Evolutionary conservation across 2,329 filamentous ascomycete species (phyloP).

Genomic region (Penicillium sp.): DNA sequence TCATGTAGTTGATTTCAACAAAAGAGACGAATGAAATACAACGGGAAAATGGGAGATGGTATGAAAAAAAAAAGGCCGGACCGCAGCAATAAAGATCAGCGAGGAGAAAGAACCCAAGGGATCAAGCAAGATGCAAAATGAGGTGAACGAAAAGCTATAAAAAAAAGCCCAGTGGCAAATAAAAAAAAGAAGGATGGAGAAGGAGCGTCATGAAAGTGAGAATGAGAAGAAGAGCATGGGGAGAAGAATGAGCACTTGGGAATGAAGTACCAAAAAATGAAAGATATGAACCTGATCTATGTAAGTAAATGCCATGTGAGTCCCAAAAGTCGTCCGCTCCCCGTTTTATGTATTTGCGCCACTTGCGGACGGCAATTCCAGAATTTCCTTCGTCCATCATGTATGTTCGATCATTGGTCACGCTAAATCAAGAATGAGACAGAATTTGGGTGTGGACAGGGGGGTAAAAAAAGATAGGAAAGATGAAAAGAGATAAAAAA

Average conservation of each 20-base stretch:
- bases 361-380: conserved; percentile 33
- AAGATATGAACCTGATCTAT: conserved; percentile 38
- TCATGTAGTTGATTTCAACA: conserved; percentile 32
- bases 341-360: conserved; percentile 40
- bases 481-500: conserved; percentile 7
- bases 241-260: conserved; percentile 11
- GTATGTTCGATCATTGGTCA: conserved; percentile 42
- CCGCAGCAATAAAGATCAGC: conserved; percentile 21
- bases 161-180: conserved; percentile 9
- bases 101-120: conserved; percentile 16
- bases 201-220: conserved; percentile 18
- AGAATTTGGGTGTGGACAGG: conserved; percentile 19
- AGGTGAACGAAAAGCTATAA: conserved; percentile 14
- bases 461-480: conserved; percentile 16
- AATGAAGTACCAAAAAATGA: conserved; percentile 18
- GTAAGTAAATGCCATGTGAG: conserved; percentile 38
- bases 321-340: conserved; percentile 37
- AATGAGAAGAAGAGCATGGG: conserved; percentile 11
- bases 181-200: conserved; percentile 17
- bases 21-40: conserved; percentile 34
- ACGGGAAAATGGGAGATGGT: conserved; percentile 25
- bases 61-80: conserved; percentile 19
- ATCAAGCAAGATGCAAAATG: conserved; percentile 19
- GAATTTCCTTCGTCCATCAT: conserved; percentile 37
- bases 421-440: conserved; percentile 39